Evolutionary conservation across 495 filamentous ascomycete genomes (phyloP).

Genomic region (Trichodelitschia bisporula): DNA sequence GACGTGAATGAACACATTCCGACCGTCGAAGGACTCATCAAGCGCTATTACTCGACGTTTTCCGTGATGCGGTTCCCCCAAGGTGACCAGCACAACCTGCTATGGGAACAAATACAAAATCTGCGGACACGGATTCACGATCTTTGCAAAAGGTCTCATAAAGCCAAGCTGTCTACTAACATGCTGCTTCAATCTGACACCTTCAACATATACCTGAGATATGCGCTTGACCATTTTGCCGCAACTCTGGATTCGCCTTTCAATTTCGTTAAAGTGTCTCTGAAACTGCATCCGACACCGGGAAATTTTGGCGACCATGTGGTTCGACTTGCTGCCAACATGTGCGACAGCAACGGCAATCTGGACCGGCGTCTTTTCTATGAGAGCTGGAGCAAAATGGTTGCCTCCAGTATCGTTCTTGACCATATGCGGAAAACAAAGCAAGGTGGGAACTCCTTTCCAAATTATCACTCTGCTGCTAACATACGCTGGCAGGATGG

Average conservation of each 20-base stretch:
- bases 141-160: constrained; percentile 16
- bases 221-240: constrained; percentile 32
- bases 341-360: no score
- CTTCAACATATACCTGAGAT: constrained; percentile 23
- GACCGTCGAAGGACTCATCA: constrained; percentile 23
- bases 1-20: constrained; percentile 13
- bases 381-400: no score
- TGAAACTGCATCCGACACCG: constrained; percentile 21
- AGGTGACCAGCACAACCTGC: constrained; percentile 19
- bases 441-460: no score
- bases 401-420: constrained; percentile 28
- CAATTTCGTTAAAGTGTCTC: constrained; percentile 26
- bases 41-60: constrained; percentile 28
- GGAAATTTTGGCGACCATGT: constrained; percentile 28
- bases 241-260: constrained; percentile 25
- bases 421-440: constrained; percentile 23
- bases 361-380: no score
- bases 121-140: constrained; percentile 20
- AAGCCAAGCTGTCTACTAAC: constrained; percentile 18
- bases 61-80: constrained; percentile 26
- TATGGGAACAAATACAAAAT: constrained; percentile 26
- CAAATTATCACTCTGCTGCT: no score
- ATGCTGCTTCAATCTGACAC: constrained; percentile 26
- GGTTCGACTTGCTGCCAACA: constrained; percentile 22
- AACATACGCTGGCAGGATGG: no score